These are phyloP conservation scores for Cystofilobasidium ferigula DNA, from an alignment of 768 basidiomycete genomes.

Conservation along the genomic window DNA sequence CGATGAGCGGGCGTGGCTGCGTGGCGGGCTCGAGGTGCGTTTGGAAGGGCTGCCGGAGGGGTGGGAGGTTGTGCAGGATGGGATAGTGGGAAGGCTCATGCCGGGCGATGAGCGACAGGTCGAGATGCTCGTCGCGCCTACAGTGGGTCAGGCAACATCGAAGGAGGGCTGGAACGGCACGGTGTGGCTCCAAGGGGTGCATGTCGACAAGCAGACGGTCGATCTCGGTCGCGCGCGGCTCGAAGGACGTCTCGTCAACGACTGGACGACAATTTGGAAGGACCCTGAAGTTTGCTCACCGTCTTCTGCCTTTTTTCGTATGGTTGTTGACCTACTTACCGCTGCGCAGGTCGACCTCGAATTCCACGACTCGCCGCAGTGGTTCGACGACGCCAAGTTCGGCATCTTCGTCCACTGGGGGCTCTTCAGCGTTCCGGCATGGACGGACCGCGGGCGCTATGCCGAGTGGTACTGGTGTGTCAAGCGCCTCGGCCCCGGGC, in stretches of 20 bases:
- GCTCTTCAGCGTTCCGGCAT: conserved; percentile 30
- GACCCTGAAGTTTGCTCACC: conserved; percentile 34
- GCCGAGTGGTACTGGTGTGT: conserved; percentile 49
- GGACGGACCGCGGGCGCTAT: conserved; percentile 35
- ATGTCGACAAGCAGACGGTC: conserved; percentile 34
- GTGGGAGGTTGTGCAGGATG: not conserved
- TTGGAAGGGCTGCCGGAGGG: not conserved
- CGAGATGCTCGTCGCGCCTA: conserved; percentile 38
- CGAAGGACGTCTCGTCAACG: conserved; percentile 33
- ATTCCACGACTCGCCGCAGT: conserved; percentile 48
- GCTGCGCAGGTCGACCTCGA: conserved; percentile 11
- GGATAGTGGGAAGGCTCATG: conserved; percentile 39
- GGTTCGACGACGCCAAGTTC: conserved; percentile 48
- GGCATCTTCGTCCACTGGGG: conserved; percentile 42
- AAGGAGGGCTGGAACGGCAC: not conserved
- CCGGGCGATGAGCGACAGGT: conserved; percentile 47
- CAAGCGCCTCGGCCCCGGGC: too few species aligned
- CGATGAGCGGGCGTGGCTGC: not conserved
- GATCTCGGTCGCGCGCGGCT: conserved; percentile 32
- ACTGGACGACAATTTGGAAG: conserved; percentile 39
- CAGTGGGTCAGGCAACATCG: too few species aligned
- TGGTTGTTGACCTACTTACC: too few species aligned
- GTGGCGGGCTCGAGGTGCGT: not conserved
- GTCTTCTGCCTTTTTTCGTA: not conserved
- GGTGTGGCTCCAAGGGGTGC: conserved; percentile 24